phyloP scores from a whole-genome alignment of 108 stramenopile species.

The Skeletonema menzelii region DNA sequence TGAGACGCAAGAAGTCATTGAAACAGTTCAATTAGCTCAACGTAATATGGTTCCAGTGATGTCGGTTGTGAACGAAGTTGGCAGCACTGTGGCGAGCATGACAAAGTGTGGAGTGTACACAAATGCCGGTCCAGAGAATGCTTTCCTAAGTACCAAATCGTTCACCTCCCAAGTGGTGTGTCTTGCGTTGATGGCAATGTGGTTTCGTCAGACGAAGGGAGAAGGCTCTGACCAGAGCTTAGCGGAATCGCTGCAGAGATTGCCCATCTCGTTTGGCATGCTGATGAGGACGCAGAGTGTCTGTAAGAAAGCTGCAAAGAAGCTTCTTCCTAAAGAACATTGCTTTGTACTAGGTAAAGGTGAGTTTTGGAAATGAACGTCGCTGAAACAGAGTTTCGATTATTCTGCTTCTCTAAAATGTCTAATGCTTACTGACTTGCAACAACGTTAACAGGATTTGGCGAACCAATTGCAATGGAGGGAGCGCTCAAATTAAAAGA shows the following conservation, averaged over 20 bases:
- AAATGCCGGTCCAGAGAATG: constrained; percentile 85
- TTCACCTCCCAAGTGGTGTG: constrained; percentile 90
- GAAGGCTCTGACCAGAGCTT: constrained; percentile 32
- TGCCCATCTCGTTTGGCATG: constrained; percentile 91
- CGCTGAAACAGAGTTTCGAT: neutral
- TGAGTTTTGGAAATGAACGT: neutral
- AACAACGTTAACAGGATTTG: constrained; percentile 38
- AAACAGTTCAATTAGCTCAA: constrained; percentile 56
- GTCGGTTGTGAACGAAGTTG: constrained; percentile 81
- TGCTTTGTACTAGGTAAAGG: constrained; percentile 84
- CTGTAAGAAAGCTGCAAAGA: constrained; percentile 62
- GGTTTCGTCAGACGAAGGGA: constrained; percentile 73
- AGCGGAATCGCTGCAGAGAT: constrained; percentile 74
- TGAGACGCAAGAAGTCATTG: constrained; percentile 83
- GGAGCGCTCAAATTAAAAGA: constrained; percentile 92
- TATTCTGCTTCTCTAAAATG: neutral
- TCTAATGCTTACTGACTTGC: neutral
- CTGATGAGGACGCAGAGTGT: constrained; percentile 65
- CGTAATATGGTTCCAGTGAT: constrained; percentile 52
- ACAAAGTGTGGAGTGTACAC: constrained; percentile 87
- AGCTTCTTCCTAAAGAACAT: constrained; percentile 66
- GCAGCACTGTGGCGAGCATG: constrained; percentile 74
- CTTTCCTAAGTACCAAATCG: constrained; percentile 89
- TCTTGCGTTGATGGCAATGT: constrained; percentile 72
- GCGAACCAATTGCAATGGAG: constrained; percentile 80